Base-by-base conservation (phyloP, 225 moss, liverwort and hornwort species). In the Takakia lepidozioides region DNA sequence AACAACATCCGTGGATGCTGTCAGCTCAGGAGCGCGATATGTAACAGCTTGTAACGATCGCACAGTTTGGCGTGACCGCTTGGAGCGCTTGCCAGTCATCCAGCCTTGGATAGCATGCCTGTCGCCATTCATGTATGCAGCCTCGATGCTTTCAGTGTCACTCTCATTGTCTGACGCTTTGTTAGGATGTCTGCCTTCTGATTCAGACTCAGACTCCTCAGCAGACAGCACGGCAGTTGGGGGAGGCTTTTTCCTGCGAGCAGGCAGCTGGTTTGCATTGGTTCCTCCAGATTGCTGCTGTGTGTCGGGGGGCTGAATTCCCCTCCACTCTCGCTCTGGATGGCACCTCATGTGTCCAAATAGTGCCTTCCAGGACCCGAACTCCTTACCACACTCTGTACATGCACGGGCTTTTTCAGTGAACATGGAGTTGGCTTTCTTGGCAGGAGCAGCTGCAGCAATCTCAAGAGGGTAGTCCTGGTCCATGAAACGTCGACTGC, bases 291-390 rank as follows among this genome's bases (percentile, higher is more conserved):
- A 61, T 56, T 19, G 44, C 47, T 15, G 39, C 19, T 11, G 25
- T 49, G 2, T 66, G 11, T 66, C 65, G 13, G 98, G 95, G 5
- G 81, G 91, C 23, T 83, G 84, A 78, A 91, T 87, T 41, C 98
- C 98, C 52, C 98, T 63, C 91, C 91, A 98, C 47, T 74, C 66
- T 7, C 98, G 84, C 65, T 91, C 91, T 1, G 98, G 98, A 66
- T 98, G 98, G 53, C 98, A 98, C 69, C 98, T 67, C 98, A 98
- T 98, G 72, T 98, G 98, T 2, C 98, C 98, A 46, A 86, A 98
- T 57, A 98, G 52, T 20, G 91, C 98, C 58, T 98, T 98, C 83
- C 78, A 87, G 9, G 91, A 87, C 10, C 71, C 67, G 39, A 98
- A 98, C 44, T 82, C 84, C 61, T 98, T 98, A 15, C 71, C 71